Evolutionary conservation across 345 rosid species (phyloP).

Genomic region (Euphorbia peplus): DNA sequence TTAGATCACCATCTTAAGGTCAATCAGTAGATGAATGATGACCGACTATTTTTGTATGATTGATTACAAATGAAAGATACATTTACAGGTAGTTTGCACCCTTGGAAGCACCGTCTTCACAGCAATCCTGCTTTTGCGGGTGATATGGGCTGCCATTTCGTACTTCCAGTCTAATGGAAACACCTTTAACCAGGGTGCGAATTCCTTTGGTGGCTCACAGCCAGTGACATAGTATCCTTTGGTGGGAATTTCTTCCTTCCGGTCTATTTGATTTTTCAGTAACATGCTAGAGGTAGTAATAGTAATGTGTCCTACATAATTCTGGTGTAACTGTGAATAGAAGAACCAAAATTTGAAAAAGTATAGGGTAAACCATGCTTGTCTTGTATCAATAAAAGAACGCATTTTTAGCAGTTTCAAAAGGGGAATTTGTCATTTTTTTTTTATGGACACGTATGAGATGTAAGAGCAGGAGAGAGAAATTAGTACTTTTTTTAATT

Average conservation of each 20-base stretch:
- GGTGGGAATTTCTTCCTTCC: no score
- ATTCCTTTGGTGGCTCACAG: slow-evolving; percentile 34
- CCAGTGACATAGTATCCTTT: slow-evolving; percentile 20
- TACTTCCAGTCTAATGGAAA: slow-evolving; percentile 55
- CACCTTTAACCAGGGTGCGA: slow-evolving; percentile 35
- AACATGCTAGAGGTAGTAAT: not conserved
- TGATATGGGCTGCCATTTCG: slow-evolving; percentile 59
- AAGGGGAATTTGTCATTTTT: no score
- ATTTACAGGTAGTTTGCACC: slow-evolving; percentile 69
- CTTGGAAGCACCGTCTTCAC: slow-evolving; percentile 66
- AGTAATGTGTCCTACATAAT: not conserved
- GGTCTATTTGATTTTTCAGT: not conserved
- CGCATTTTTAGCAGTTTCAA: no score
- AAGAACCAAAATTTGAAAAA: slow-evolving; percentile 15
- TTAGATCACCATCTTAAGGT: not conserved
- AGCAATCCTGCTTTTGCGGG: slow-evolving; percentile 52
- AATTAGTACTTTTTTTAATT: no score
- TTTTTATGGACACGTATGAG: no score
- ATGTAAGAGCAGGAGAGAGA: no score
- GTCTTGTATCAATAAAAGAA: no score
- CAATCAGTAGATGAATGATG: not conserved
- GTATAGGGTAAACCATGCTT: no score
- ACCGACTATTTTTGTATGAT: not conserved
- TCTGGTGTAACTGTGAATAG: slow-evolving; percentile 2
- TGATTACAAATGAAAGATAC: not conserved